phyloP scores from a whole-genome alignment of 805 yeast species.

The Debaryomyces prosopidis region DNA sequence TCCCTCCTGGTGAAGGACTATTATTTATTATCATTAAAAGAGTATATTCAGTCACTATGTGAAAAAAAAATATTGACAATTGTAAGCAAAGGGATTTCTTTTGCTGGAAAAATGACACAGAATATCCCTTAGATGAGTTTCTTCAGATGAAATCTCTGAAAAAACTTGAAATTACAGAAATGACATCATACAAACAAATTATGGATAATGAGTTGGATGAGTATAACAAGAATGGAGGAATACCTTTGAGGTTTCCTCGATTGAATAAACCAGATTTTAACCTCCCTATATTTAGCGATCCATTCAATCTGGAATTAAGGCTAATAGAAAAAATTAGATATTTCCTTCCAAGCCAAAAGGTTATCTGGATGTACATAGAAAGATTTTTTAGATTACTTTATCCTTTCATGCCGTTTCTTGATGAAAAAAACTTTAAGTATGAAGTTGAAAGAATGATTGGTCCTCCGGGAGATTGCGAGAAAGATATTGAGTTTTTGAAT shows the following conservation, averaged over 20 bases:
- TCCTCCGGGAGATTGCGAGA: slow-evolving; percentile 5
- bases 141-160: too few relatives aligned
- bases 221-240: slow-evolving; percentile 41
- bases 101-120: too few relatives aligned
- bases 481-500: slow-evolving; percentile 20
- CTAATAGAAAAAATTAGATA: slow-evolving; percentile 34
- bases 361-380: slow-evolving; percentile 41
- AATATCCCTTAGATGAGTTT: too few relatives aligned
- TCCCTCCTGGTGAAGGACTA: too few relatives aligned
- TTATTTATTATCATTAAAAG: too few relatives aligned
- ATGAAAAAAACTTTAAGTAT: slow-evolving; percentile 33
- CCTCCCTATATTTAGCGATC: too few relatives aligned
- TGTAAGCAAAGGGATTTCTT: too few relatives aligned
- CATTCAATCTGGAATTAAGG: slow-evolving; percentile 23
- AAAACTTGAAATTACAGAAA: too few relatives aligned
- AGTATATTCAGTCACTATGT: too few relatives aligned
- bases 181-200: too few relatives aligned
- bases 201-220: slow-evolving; percentile 54
- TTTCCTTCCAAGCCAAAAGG: slow-evolving; percentile 37
- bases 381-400: slow-evolving; percentile 45
- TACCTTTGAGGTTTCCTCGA: slow-evolving; percentile 28
- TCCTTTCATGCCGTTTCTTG: slow-evolving; percentile 50
- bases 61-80: too few relatives aligned
- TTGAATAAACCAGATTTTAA: too few relatives aligned
- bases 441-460: slow-evolving; percentile 35